Conservation (phyloP, 2,329 filamentous ascomycete genomes). For the Trichoderma citrinoviride region DNA sequence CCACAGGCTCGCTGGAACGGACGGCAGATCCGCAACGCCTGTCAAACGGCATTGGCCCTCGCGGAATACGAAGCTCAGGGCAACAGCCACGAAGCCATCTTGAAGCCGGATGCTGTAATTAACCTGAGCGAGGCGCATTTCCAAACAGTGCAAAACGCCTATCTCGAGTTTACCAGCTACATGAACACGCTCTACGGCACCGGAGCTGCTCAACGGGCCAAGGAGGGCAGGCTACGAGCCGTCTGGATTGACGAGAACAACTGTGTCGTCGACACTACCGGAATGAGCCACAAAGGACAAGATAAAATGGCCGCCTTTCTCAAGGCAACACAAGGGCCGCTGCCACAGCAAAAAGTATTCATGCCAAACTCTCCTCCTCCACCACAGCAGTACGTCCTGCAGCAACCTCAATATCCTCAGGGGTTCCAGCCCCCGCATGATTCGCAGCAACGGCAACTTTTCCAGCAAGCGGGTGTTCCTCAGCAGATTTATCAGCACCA, state of each 20-base stretch:
- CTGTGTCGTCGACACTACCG: not conserved
- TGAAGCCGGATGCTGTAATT: slow-evolving; percentile 21
- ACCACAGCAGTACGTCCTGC: not conserved
- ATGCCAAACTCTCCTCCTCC: not conserved
- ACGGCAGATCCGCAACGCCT: slow-evolving; percentile 25
- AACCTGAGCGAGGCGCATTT: slow-evolving; percentile 24
- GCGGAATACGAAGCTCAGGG: slow-evolving; percentile 36
- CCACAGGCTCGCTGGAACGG: slow-evolving; percentile 21
- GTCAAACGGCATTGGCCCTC: slow-evolving; percentile 27
- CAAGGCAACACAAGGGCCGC: not conserved
- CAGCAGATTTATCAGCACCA: not conserved
- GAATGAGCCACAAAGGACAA: not conserved
- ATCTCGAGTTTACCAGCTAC: slow-evolving; percentile 27
- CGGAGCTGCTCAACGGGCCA: not conserved
- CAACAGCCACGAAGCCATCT: slow-evolving; percentile 16
- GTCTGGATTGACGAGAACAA: not conserved
- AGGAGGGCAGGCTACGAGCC: not conserved
- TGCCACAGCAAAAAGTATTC: not conserved
- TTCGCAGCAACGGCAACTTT: not conserved
- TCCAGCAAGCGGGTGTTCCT: no score
- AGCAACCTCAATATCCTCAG: not conserved
- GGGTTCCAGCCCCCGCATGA: not conserved
- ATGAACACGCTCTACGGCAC: slow-evolving; percentile 19
- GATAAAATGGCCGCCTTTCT: not conserved
- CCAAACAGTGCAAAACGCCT: slow-evolving; percentile 25